Conservation (phyloP, 2,329 filamentous ascomycete species). For the Aspergillus fischeri region DNA sequence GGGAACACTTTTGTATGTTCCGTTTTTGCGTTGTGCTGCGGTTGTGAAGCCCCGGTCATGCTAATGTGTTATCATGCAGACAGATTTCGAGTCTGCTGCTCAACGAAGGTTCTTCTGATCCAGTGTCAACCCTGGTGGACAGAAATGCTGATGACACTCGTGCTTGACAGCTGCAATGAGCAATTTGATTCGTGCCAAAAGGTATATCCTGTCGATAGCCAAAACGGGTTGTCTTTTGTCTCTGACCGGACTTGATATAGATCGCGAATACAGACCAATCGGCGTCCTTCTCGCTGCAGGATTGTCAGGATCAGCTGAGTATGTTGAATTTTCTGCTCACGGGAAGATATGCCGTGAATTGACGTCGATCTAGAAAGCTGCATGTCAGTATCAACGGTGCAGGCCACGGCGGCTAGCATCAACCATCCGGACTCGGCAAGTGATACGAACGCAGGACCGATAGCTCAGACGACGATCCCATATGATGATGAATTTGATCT, state of each 20-base stretch:
- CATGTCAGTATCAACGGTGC: neutral
- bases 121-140: neutral
- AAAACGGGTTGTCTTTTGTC: neutral
- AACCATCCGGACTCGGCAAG: neutral
- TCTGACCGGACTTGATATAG: conserved; percentile 2
- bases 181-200: conserved; percentile 20
- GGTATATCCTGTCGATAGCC: conserved; percentile 1
- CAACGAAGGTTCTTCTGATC: conserved; percentile 16
- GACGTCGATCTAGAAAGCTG: neutral
- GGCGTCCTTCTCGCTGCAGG: conserved; percentile 10
- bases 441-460: neutral
- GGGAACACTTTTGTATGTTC: conserved; percentile 21
- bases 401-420: neutral
- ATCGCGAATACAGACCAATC: conserved; percentile 11
- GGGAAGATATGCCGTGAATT: neutral
- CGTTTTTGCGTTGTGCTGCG: neutral
- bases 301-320: conserved; percentile 16
- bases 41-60: neutral
- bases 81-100: conserved; percentile 15
- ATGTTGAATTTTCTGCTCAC: neutral
- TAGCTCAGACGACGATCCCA: conserved; percentile 11
- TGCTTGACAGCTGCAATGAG: conserved; percentile 14
- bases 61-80: conserved; percentile 2
- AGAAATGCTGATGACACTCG: neutral
- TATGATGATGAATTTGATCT: conserved; percentile 19